Evolutionary conservation across 148 eudicot genomes (phyloP).

Genomic region (Vaccinium corymbosum): DNA sequence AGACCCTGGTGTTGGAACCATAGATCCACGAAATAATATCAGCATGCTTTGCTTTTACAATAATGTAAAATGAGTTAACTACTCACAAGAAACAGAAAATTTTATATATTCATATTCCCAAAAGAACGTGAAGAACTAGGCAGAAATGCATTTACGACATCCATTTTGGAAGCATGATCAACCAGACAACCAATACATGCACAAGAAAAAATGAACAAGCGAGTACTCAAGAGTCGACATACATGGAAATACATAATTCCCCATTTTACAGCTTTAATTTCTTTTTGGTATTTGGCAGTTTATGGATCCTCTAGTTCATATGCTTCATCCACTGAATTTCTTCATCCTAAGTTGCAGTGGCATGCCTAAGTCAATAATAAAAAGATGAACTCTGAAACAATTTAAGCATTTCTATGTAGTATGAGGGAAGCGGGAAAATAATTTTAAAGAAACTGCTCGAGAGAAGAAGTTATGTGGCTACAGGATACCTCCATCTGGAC

Average conservation of each 20-base stretch:
- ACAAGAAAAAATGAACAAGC: background rate
- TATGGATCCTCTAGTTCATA: background rate
- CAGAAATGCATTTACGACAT: constrained; percentile 2
- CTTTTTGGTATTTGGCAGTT: background rate
- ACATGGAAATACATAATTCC: background rate
- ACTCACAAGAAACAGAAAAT: background rate
- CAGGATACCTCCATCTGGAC: constrained; percentile 92
- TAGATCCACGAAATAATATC: background rate
- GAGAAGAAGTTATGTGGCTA: constrained; percentile 8
- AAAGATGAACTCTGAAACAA: background rate
- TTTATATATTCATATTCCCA: background rate
- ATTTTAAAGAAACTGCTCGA: constrained; percentile 13
- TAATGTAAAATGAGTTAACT: background rate
- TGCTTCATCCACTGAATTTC: background rate
- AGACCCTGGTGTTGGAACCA: background rate
- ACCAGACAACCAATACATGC: background rate
- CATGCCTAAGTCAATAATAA: background rate
- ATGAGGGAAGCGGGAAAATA: background rate
- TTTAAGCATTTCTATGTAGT: background rate
- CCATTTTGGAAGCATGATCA: background rate
- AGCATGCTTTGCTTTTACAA: background rate
- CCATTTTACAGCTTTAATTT: background rate
- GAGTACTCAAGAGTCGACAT: background rate
- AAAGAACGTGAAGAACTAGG: background rate
- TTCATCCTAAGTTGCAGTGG: background rate